phyloP scores from a whole-genome alignment of 805 yeast genomes.

The Kodamaea kakaduensis region DNA sequence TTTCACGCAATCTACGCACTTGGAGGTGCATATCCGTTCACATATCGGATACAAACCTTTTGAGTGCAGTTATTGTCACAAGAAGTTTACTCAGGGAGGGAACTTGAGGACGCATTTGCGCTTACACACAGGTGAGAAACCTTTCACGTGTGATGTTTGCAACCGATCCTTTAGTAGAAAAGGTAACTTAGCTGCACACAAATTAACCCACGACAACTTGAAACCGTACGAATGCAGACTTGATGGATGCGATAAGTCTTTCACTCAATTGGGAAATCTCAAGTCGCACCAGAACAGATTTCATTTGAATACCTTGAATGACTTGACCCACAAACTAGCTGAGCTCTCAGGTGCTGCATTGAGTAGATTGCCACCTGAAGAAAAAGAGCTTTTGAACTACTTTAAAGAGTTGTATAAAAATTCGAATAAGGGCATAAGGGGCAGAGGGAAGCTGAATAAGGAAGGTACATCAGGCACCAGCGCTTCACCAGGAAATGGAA shows the following conservation, averaged over 20 bases:
- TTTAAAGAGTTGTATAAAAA: slow-evolving; percentile 82
- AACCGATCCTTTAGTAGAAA: slow-evolving; percentile 77
- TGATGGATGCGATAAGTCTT: slow-evolving; percentile 77
- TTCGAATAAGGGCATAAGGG: slow-evolving; percentile 86
- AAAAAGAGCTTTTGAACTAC: slow-evolving; percentile 67
- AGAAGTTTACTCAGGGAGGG: slow-evolving; percentile 86
- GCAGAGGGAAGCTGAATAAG: slow-evolving; percentile 63
- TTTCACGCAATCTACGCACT: slow-evolving; percentile 86
- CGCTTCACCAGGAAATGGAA: slow-evolving; percentile 3
- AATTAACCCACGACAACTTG: slow-evolving; percentile 71
- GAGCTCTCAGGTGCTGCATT: slow-evolving; percentile 47
- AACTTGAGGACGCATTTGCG: slow-evolving; percentile 81
- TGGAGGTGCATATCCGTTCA: slow-evolving; percentile 83
- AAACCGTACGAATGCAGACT: slow-evolving; percentile 78
- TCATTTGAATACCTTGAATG: slow-evolving; percentile 67
- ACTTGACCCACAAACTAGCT: slow-evolving; percentile 63
- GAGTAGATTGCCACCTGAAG: slow-evolving; percentile 53
- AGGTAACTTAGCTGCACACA: slow-evolving; percentile 89
- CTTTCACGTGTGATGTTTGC: slow-evolving; percentile 77
- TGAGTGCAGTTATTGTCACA: slow-evolving; percentile 72
- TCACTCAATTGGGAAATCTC: slow-evolving; percentile 89
- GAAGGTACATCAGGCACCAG: slow-evolving; percentile 4
- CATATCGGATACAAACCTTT: slow-evolving; percentile 87
- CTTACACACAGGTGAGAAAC: slow-evolving; percentile 89
- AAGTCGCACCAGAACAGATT: slow-evolving; percentile 92